Conservation (phyloP, 495 filamentous ascomycete species). For the Articulospora tetracladia region DNA sequence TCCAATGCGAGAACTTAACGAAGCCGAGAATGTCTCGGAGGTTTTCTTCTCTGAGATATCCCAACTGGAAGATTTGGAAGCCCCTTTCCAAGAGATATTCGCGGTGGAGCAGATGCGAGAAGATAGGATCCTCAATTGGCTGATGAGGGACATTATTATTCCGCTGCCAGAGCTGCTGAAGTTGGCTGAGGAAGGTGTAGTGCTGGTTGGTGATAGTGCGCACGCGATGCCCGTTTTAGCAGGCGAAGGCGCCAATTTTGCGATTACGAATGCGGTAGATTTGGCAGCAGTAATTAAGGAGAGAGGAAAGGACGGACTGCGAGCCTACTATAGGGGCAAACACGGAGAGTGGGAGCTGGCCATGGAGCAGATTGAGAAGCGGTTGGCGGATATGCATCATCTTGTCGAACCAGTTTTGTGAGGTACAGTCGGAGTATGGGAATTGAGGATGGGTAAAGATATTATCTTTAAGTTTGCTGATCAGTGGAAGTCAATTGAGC, state of each 20-base stretch:
- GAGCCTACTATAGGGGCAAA: constrained; percentile 25
- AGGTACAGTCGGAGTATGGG: too few relatives aligned
- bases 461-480: neutral
- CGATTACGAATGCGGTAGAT: constrained; percentile 35
- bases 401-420: neutral
- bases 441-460: too few relatives aligned
- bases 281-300: constrained; percentile 30
- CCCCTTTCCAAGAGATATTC: constrained; percentile 33
- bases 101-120: constrained; percentile 23
- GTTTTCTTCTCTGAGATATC: neutral
- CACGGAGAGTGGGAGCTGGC: constrained; percentile 26
- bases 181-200: constrained; percentile 24
- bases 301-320: constrained; percentile 5
- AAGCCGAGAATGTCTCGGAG: constrained; percentile 16
- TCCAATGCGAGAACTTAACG: neutral
- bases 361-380: constrained; percentile 25
- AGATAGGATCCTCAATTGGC: constrained; percentile 37
- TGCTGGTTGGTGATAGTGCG: constrained; percentile 36
- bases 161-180: constrained; percentile 17
- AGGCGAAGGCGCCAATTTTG: constrained; percentile 37
- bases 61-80: constrained; percentile 13
- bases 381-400: constrained; percentile 6
- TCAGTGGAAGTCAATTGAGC: too few relatives aligned
- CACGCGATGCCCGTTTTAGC: constrained; percentile 39
- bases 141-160: constrained; percentile 34